Percentiles rank a stretch among this genome's conserved stretches.
Conservation (phyloP, 1,139 yeast species). For the Blastobotrys aristatus region DNA sequence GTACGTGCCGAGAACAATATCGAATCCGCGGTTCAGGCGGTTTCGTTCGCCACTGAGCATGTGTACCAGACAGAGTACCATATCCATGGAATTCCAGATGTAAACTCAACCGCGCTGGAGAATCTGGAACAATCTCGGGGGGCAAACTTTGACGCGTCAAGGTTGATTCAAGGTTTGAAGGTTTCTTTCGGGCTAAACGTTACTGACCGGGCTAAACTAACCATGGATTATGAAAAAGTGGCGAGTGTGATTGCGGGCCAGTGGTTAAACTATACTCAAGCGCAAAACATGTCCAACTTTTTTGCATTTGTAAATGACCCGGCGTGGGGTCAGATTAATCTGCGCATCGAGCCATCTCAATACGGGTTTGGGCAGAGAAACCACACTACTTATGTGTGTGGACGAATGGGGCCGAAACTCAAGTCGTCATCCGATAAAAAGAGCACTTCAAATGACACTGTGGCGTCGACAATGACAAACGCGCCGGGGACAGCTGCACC, state of each 20-base stretch:
- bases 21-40: conserved; percentile 5
- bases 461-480: background rate
- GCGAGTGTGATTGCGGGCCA: background rate
- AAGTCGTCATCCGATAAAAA: background rate
- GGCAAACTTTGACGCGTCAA: background rate
- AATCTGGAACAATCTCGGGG: background rate
- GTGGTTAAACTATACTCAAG: background rate
- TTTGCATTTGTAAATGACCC: conserved; percentile 1
- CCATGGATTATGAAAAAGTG: background rate
- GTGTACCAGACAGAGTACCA: conserved; percentile 1
- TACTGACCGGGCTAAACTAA: background rate
- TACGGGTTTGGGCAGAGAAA: conserved; percentile 3
- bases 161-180: conserved; percentile 2
- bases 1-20: background rate
- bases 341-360: conserved; percentile 7
- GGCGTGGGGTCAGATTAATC: background rate
- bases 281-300: background rate
- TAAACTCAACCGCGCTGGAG: background rate
- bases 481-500: background rate
- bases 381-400: background rate
- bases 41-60: conserved; percentile 1
- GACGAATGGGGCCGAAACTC: background rate
- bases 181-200: background rate
- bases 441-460: background rate
- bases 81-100: conserved; percentile 8